Conservation (phyloP, 2,329 filamentous ascomycete species). For the Stagonosporopsis cucurbitacearum region DNA sequence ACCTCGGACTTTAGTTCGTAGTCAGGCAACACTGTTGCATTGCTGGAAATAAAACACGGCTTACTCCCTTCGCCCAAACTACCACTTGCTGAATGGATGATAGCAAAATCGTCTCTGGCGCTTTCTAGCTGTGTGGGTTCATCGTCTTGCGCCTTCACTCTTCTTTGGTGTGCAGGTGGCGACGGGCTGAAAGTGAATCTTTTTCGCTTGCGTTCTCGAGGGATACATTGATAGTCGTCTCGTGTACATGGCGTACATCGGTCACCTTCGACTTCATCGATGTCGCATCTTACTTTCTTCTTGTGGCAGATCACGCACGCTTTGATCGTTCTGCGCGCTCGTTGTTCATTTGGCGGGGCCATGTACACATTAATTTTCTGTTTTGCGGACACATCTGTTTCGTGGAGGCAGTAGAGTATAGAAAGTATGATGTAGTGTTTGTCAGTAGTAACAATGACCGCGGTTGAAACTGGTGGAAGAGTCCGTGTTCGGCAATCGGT, state of each 20-base stretch:
- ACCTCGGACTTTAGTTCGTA: slow-evolving; percentile 27
- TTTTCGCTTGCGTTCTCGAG: slow-evolving; percentile 42
- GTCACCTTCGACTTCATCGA: slow-evolving; percentile 42
- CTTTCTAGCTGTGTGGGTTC: slow-evolving; percentile 17
- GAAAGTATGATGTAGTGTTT: background rate
- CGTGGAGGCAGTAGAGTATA: background rate
- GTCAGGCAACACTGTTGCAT: slow-evolving; percentile 15
- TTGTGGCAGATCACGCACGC: slow-evolving; percentile 54
- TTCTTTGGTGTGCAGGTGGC: slow-evolving; percentile 27
- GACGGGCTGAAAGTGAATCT: slow-evolving; percentile 43
- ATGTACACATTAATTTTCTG: slow-evolving; percentile 6
- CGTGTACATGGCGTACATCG: slow-evolving; percentile 48
- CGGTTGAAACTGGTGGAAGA: slow-evolving; percentile 1
- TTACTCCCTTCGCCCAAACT: slow-evolving; percentile 11
- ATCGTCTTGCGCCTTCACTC: slow-evolving; percentile 21
- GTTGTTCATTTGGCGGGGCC: slow-evolving; percentile 25
- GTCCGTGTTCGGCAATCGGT: background rate
- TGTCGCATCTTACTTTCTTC: slow-evolving; percentile 48
- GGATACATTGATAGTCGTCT: slow-evolving; percentile 44
- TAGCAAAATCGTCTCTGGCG: slow-evolving; percentile 16
- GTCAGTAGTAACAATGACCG: background rate
- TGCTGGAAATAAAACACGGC: background rate
- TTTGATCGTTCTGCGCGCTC: slow-evolving; percentile 39
- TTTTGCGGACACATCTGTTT: slow-evolving; percentile 4
- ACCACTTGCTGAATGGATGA: slow-evolving; percentile 5